Evolutionary conservation across 2,329 filamentous ascomycete species (phyloP).

Genomic region (Fusarium cicatricum): DNA sequence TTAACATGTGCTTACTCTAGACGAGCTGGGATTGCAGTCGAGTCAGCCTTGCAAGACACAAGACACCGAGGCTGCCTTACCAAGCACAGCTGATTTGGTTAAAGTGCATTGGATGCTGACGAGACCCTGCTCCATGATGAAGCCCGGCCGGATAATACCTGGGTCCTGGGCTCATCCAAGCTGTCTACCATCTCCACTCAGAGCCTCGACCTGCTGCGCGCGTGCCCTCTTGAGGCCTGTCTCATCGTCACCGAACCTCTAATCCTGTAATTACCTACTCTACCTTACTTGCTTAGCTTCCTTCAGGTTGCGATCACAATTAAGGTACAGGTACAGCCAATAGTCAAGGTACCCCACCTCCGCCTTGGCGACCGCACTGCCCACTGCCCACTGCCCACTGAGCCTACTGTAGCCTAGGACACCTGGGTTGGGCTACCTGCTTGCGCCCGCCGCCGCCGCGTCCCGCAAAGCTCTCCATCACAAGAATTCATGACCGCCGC

Average conservation of each 20-base stretch:
- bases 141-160: too few relatives aligned
- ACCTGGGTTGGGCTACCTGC: too few relatives aligned
- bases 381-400: slow-evolving; percentile 12
- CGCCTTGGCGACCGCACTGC: slow-evolving; percentile 32
- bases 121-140: slow-evolving; percentile 7
- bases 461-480: too few relatives aligned
- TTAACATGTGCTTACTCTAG: too few relatives aligned
- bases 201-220: too few relatives aligned
- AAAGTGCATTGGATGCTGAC: slow-evolving; percentile 32
- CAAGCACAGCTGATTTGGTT: slow-evolving; percentile 24
- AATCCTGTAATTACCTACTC: slow-evolving; percentile 9
- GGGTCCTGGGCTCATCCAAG: too few relatives aligned
- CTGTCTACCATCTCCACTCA: too few relatives aligned
- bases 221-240: background rate
- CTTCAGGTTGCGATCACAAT: background rate
- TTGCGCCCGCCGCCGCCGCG: too few relatives aligned
- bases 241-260: slow-evolving; percentile 11
- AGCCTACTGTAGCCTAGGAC: too few relatives aligned
- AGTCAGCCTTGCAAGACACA: slow-evolving; percentile 35
- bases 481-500: slow-evolving; percentile 12
- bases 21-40: too few relatives aligned
- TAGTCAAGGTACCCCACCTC: slow-evolving; percentile 32
- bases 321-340: background rate
- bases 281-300: too few relatives aligned
- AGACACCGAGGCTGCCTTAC: slow-evolving; percentile 24